Evolutionary conservation across 2,329 filamentous ascomycete genomes (phyloP).

Genomic region (Fusarium neocosmosporiellum): DNA sequence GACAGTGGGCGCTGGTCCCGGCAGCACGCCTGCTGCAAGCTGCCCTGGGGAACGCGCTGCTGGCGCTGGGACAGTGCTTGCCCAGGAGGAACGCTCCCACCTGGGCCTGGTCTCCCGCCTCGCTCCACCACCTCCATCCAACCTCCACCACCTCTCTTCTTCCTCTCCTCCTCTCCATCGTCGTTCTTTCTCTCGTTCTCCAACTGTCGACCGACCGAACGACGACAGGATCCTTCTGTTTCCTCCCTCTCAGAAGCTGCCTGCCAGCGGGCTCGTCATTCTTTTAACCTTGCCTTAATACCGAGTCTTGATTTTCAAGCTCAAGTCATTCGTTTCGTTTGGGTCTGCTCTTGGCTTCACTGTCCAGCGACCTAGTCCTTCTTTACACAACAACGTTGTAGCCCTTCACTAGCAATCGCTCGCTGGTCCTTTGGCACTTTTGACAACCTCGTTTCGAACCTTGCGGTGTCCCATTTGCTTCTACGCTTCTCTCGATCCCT

Average conservation of each 20-base stretch:
- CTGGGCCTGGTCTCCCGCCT: slow-evolving; percentile 27
- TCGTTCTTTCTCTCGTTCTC: slow-evolving; percentile 45
- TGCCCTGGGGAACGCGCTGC: background rate
- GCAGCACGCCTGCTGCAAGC: background rate
- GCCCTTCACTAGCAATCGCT: slow-evolving; percentile 30
- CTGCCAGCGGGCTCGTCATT: slow-evolving; percentile 68
- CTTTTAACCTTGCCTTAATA: slow-evolving; percentile 43
- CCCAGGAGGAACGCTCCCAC: slow-evolving; percentile 10
- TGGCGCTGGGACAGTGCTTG: slow-evolving; percentile 11
- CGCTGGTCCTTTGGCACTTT: slow-evolving; percentile 36
- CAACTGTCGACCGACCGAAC: slow-evolving; percentile 51
- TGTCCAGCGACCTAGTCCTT: slow-evolving; percentile 35
- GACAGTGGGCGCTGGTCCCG: background rate
- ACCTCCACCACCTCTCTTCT: slow-evolving; percentile 33
- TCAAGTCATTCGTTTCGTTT: slow-evolving; percentile 39
- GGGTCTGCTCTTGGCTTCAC: slow-evolving; percentile 27
- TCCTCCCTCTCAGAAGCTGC: slow-evolving; percentile 46
- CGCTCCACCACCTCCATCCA: slow-evolving; percentile 27
- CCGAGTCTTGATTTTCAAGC: slow-evolving; percentile 35
- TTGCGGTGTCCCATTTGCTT: slow-evolving; percentile 19
- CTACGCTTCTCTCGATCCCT: slow-evolving; percentile 25
- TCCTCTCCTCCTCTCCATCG: slow-evolving; percentile 48
- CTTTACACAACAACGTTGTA: slow-evolving; percentile 35
- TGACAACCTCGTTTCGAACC: slow-evolving; percentile 18
- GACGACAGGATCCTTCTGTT: slow-evolving; percentile 37